Evolutionary conservation across 495 filamentous ascomycete species (phyloP).

Genomic region (Penicillium daleae): DNA sequence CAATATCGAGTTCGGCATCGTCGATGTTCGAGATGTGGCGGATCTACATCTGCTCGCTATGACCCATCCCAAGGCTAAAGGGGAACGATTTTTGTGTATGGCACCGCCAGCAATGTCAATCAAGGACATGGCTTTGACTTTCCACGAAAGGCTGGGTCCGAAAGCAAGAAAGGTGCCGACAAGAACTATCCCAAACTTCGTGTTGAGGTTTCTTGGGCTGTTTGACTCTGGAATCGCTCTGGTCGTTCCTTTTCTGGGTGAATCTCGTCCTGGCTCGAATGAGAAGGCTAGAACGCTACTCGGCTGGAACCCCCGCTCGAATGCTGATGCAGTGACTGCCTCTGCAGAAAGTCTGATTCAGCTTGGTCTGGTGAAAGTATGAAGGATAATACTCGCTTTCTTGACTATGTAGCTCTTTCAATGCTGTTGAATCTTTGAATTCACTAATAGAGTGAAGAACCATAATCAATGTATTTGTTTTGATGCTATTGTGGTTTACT

Average conservation of each 20-base stretch:
- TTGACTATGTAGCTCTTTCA: neutral
- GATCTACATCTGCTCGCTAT: conserved; percentile 17
- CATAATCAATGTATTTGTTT: neutral
- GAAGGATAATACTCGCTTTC: neutral
- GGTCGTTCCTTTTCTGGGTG: conserved; percentile 8
- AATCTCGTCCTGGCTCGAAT: conserved; percentile 4
- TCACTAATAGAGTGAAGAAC: neutral
- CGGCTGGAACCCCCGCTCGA: conserved; percentile 16
- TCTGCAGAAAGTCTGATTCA: conserved; percentile 11
- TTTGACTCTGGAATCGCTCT: conserved; percentile 15
- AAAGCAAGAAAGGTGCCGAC: conserved; percentile 15
- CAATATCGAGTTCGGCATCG: conserved; percentile 6
- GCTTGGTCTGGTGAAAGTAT: conserved; percentile 11
- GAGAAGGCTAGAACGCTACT: conserved; percentile 17
- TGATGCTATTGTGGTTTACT: neutral
- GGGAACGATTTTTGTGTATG: conserved; percentile 16
- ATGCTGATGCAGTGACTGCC: conserved; percentile 13
- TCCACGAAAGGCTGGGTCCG: conserved; percentile 9
- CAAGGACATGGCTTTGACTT: conserved; percentile 6
- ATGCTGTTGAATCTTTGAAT: neutral
- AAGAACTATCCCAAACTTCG: conserved; percentile 9
- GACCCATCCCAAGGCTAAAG: conserved; percentile 16
- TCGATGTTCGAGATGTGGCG: conserved; percentile 21
- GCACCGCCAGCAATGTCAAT: conserved; percentile 7
- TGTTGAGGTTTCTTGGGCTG: conserved; percentile 3